Conservation (phyloP, 225 moss, liverwort and hornwort genomes). For the Takakia lepidozioides region DNA sequence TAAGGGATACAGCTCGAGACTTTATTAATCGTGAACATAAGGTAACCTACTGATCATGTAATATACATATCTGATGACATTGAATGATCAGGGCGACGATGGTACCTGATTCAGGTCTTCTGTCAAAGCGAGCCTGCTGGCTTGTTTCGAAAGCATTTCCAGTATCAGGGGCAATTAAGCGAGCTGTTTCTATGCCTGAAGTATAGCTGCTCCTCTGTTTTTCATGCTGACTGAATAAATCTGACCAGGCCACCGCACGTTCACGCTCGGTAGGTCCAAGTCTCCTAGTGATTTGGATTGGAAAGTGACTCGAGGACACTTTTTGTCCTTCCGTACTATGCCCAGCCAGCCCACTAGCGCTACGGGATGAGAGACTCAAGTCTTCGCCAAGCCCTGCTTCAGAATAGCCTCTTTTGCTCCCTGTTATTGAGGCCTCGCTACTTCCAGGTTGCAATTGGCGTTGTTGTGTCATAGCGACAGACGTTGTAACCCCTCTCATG, state of each 20-base stretch:
- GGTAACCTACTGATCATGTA: no score
- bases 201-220: slow-evolving; percentile 1
- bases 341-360: no score
- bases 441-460: neutral
- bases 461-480: neutral
- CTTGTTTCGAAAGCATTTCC: no score
- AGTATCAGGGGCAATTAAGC: slow-evolving; percentile 8
- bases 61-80: no score
- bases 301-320: slow-evolving; percentile 20
- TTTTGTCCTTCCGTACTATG: no score
- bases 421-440: neutral
- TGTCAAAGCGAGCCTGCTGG: no score
- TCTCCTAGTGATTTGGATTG: slow-evolving; percentile 20
- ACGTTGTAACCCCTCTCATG: no score
- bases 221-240: neutral
- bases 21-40: no score
- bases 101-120: slow-evolving; percentile 29
- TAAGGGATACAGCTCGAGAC: no score
- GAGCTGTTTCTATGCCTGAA: slow-evolving; percentile 13
- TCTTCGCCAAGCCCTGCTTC: slow-evolving; percentile 5
- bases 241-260: slow-evolving; percentile 1
- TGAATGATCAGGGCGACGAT: no score
- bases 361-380: slow-evolving; percentile 12
- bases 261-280: slow-evolving; percentile 7
- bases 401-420: neutral